A percentile compares a stretch with the other conserved stretches of the same genome.
Evolutionary conservation across 192 early-diverging fungal genomes (phyloP).

Genomic region (Backusella liffmaniae): DNA sequence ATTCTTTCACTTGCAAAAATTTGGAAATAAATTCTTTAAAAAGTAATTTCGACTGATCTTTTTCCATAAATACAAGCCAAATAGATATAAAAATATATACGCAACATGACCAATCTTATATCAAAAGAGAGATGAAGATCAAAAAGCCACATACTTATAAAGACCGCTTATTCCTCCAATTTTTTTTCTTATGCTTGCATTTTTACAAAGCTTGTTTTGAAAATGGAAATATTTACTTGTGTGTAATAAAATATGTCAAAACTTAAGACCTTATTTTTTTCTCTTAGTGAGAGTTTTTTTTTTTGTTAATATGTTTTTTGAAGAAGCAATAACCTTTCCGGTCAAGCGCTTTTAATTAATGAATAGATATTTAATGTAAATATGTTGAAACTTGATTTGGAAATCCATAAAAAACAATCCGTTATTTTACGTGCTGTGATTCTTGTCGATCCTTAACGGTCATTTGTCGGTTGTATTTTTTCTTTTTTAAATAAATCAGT

Average conservation of each 20-base stretch:
- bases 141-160: background rate
- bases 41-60: background rate
- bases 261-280: background rate
- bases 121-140: background rate
- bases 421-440: background rate
- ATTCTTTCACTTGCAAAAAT: background rate
- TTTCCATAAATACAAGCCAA: background rate
- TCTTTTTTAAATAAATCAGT: background rate
- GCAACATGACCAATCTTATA: background rate
- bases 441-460: background rate
- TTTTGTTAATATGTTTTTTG: background rate
- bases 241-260: background rate
- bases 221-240: background rate
- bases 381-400: background rate
- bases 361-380: background rate
- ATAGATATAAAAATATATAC: background rate
- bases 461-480: background rate
- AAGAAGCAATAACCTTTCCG: background rate
- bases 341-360: background rate
- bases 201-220: background rate
- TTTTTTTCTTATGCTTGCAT: background rate
- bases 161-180: background rate
- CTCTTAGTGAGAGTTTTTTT: background rate
- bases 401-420: background rate
- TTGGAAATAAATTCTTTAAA: slow-evolving; percentile 3